phyloP scores from a whole-genome alignment of 495 filamentous ascomycete genomes.

The Neurospora sublineolata region DNA sequence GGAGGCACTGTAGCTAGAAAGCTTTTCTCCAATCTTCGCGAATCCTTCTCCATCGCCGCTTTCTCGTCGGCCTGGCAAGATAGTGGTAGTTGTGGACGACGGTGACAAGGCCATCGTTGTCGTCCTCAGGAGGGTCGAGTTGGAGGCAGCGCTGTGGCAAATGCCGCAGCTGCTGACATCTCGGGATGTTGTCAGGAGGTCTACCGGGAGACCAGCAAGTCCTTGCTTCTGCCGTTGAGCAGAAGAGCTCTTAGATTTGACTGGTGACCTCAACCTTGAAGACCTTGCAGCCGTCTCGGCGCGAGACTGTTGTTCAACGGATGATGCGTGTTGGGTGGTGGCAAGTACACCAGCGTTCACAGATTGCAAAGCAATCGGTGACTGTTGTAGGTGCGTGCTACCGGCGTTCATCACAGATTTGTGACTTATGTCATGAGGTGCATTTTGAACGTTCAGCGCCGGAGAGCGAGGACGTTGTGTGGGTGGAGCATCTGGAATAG shows the following conservation, averaged over 20 bases:
- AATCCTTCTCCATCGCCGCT: neutral
- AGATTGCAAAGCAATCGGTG: neutral
- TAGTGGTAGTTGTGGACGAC: neutral
- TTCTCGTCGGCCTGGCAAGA: neutral
- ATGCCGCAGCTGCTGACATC: neutral
- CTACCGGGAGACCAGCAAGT: neutral
- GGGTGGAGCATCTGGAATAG: neutral
- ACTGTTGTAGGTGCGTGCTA: neutral
- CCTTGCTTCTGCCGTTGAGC: neutral
- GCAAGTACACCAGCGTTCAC: neutral
- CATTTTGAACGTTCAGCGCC: neutral
- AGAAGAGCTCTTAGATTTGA: neutral
- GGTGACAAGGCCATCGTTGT: neutral
- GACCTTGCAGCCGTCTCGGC: neutral
- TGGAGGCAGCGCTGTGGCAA: neutral
- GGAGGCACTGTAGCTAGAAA: neutral
- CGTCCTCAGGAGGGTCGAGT: neutral
- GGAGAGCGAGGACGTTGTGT: neutral
- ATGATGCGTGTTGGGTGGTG: neutral
- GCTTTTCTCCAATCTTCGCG: neutral
- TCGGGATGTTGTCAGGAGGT: neutral
- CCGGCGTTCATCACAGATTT: neutral
- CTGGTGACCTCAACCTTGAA: neutral
- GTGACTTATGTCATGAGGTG: neutral
- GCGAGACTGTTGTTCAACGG: neutral